Evolutionary conservation across 2,329 filamentous ascomycete species (phyloP).

Genomic region (Neofusicoccum sp.): DNA sequence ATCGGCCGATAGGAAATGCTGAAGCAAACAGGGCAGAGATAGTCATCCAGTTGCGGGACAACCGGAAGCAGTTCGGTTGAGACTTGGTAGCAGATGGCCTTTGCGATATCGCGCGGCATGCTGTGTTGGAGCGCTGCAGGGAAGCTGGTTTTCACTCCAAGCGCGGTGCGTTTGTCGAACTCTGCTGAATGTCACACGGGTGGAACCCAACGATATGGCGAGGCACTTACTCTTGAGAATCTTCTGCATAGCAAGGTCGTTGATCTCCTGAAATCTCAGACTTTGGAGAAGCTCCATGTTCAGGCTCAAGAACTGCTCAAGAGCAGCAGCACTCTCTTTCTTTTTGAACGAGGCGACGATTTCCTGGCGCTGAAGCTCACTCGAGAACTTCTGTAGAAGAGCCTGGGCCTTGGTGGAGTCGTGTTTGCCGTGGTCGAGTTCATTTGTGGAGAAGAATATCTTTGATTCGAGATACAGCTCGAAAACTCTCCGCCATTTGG

Average conservation of each 20-base stretch:
- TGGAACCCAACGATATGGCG: background rate
- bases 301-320: slow-evolving; percentile 67
- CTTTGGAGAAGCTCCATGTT: slow-evolving; percentile 76
- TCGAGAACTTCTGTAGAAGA: slow-evolving; percentile 70
- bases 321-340: slow-evolving; percentile 61
- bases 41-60: slow-evolving; percentile 81
- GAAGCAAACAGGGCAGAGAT: slow-evolving; percentile 77
- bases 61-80: slow-evolving; percentile 68
- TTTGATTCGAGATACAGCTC: slow-evolving; percentile 76
- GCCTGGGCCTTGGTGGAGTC: slow-evolving; percentile 64
- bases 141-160: slow-evolving; percentile 66
- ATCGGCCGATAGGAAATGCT: slow-evolving; percentile 78
- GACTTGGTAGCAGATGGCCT: slow-evolving; percentile 72
- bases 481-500: slow-evolving; percentile 77
- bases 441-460: slow-evolving; percentile 78
- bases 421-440: slow-evolving; percentile 67
- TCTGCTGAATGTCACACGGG: slow-evolving; percentile 47
- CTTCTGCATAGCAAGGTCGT: slow-evolving; percentile 72
- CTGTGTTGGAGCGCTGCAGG: slow-evolving; percentile 59
- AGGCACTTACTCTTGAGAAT: slow-evolving; percentile 72
- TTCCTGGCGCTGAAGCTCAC: slow-evolving; percentile 60
- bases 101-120: slow-evolving; percentile 67
- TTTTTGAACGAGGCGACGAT: slow-evolving; percentile 61
- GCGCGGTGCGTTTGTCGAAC: slow-evolving; percentile 80
- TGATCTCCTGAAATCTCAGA: slow-evolving; percentile 81